Conservation (phyloP, 495 filamentous ascomycete genomes). For the Penicillium soppii region DNA sequence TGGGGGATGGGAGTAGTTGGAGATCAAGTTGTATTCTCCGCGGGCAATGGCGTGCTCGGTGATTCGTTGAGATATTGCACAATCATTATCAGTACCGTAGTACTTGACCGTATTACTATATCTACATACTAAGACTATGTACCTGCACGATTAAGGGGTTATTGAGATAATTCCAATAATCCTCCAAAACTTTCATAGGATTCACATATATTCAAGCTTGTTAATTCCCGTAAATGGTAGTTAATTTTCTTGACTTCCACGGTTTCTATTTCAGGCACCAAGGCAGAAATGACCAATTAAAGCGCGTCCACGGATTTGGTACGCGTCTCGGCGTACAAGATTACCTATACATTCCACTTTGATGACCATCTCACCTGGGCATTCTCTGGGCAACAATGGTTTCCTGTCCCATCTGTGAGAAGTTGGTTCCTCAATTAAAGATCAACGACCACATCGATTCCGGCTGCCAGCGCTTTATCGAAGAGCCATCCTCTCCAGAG, state of each 20-base stretch:
- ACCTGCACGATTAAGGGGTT: too few relatives aligned
- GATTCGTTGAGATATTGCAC: not conserved
- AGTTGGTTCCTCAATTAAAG: constrained; percentile 66
- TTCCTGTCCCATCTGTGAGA: constrained; percentile 81
- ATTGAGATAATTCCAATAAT: too few relatives aligned
- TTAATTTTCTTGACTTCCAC: too few relatives aligned
- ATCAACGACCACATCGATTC: constrained; percentile 96
- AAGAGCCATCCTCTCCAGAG: constrained; percentile 38
- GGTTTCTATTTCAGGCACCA: constrained; percentile 5
- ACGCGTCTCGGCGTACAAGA: constrained; percentile 10
- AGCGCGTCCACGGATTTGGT: not conserved
- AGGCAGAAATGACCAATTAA: too few relatives aligned
- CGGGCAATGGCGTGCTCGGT: constrained; percentile 22
- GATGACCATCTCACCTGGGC: not conserved
- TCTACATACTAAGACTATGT: too few relatives aligned
- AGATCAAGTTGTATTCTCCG: constrained; percentile 1
- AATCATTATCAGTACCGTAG: too few relatives aligned
- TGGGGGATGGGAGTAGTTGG: not conserved
- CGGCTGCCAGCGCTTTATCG: constrained; percentile 63
- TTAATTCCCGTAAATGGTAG: too few relatives aligned
- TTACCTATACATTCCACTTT: too few relatives aligned
- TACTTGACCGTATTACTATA: too few relatives aligned
- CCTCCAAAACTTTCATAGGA: too few relatives aligned
- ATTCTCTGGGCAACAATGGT: constrained; percentile 57
- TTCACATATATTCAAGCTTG: too few relatives aligned